Conservation (phyloP, 2,329 filamentous ascomycete genomes). For the Chrysosphaeria jannelii region DNA sequence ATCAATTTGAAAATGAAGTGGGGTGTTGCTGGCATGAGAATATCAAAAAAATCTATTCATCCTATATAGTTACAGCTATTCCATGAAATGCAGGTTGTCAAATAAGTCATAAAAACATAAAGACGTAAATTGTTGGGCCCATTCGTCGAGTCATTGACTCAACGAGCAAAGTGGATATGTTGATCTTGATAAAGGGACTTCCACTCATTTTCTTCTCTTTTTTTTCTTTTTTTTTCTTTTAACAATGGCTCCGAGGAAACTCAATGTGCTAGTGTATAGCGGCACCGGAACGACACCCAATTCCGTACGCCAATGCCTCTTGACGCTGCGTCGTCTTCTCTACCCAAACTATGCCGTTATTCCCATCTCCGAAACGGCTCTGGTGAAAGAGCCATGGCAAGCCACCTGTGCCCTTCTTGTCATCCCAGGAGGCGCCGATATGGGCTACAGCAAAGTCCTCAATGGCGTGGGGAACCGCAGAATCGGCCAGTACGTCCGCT, state of each 20-base stretch:
- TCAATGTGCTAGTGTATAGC: conserved; percentile 80
- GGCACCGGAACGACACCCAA: conserved; percentile 65
- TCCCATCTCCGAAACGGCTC: conserved; percentile 42
- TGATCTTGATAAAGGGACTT: too few species aligned
- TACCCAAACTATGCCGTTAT: conserved; percentile 83
- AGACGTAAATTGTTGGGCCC: too few species aligned
- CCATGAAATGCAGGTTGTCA: too few species aligned
- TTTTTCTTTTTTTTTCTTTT: not conserved
- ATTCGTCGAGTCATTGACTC: too few species aligned
- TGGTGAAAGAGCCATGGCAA: conserved; percentile 80
- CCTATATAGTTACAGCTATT: too few species aligned
- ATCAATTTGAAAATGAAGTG: too few species aligned
- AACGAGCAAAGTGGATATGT: too few species aligned
- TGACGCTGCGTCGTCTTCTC: conserved; percentile 58
- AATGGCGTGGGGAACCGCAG: conserved; percentile 67
- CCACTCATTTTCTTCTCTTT: not conserved
- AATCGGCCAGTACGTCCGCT: conserved; percentile 61
- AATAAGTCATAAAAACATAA: too few species aligned
- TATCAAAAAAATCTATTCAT: too few species aligned
- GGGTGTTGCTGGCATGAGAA: too few species aligned
- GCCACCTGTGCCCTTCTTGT: conserved; percentile 68
- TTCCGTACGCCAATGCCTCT: conserved; percentile 71
- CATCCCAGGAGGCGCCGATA: conserved; percentile 77
- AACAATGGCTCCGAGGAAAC: conserved; percentile 31
- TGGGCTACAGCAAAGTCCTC: conserved; percentile 64